A percentile compares a stretch with the other conserved stretches of the same genome.
Conservation (phyloP, 176 grass and related monocot species). For the Zizania latifolia region DNA sequence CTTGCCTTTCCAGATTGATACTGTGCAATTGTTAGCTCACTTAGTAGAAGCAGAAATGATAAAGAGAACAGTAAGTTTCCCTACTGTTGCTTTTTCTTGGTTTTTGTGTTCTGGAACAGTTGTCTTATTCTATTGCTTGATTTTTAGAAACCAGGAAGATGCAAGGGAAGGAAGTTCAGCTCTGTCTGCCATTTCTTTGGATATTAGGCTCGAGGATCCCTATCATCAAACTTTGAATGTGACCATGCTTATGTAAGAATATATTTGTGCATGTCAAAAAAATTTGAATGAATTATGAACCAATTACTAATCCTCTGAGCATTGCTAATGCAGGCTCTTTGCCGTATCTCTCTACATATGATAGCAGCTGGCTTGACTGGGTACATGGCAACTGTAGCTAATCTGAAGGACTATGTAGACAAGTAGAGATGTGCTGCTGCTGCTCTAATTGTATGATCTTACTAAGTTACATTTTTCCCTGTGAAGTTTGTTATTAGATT, state of each 20-base stretch:
- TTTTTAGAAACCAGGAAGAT: slow-evolving; percentile 58
- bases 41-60: too few relatives aligned
- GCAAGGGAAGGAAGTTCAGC: too few relatives aligned
- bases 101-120: slow-evolving; percentile 1
- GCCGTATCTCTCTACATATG: slow-evolving; percentile 37
- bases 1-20: slow-evolving; percentile 50
- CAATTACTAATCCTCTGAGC: neutral
- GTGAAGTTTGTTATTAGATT: neutral
- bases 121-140: slow-evolving; percentile 3
- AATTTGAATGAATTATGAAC: neutral
- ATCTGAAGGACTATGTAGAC: slow-evolving; percentile 41
- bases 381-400: too few relatives aligned
- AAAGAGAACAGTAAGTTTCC: too few relatives aligned
- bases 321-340: slow-evolving; percentile 39
- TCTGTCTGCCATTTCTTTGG: slow-evolving; percentile 69
- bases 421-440: slow-evolving; percentile 64
- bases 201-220: slow-evolving; percentile 60
- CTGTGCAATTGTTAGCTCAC: slow-evolving; percentile 48
- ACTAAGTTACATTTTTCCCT: neutral
- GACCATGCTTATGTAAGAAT: slow-evolving; percentile 57
- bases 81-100: too few relatives aligned
- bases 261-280: neutral
- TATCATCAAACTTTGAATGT: slow-evolving; percentile 62
- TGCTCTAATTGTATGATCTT: slow-evolving; percentile 44
- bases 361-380: too few relatives aligned